Evolutionary conservation across 179 eudicot genomes (phyloP), one percentile per base, ranked within the genome.

Genomic region (Heliamphora pulchella): DNA sequence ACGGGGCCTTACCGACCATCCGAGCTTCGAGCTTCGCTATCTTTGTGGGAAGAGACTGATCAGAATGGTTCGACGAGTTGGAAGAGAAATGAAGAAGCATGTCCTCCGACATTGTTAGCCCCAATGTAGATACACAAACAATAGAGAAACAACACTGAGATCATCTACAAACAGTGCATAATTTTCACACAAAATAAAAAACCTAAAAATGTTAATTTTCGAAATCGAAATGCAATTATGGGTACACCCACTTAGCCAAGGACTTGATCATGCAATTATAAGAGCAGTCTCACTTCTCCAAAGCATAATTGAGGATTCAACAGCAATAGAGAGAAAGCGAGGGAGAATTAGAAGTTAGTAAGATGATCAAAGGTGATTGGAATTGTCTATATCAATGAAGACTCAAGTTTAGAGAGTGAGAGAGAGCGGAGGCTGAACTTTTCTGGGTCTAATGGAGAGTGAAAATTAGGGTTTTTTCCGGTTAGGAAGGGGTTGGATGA

Each of bases 11-110:
- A n/a, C 99, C 97, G 20, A 87, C 91, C 89, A 96, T 85, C 39
- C 99, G 92, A 51, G 99, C 99, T 86, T 96, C 99, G 8, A 96
- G 98, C 80, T 92, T 92, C 0, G 98, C 98, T 20, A 94, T 88
- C 85, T 93, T 96, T 2, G 88, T 85, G 15, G 94, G 92, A 83
- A 89, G 81, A 22, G 98, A 94, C 75, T 90, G 89, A 83, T 94
- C 99, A 18, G 98, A 92, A 81, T 92, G 99, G 80, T 92, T 96
- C 1, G 97, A 94, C 5, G 97, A 91, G 81, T 94, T 92, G 47
- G 98, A 93, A 4, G 97, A 86, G 79, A 94, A 90, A 82, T 91
- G 96, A 5, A 90, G 65, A 15, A 91, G 71, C 94, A 92, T 79
- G 78, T 94, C 99, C 64, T 92, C 98, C 76, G 98, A 84, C 99